These are phyloP conservation scores for Leccinellum albellum DNA, from an alignment of 768 basidiomycete genomes.

Conservation along the genomic window DNA sequence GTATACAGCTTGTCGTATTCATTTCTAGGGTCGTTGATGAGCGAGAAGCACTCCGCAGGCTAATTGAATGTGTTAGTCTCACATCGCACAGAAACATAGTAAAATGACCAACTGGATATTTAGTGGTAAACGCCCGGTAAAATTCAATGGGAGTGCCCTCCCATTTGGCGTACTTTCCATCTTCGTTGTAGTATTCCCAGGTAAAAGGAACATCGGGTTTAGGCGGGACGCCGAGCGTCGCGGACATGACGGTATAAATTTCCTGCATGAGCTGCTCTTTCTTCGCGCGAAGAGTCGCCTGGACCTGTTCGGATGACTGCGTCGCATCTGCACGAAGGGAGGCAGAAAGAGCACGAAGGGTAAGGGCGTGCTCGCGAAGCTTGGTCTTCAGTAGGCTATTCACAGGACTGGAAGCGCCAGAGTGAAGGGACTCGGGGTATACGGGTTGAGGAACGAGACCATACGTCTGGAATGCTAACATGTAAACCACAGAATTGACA, in stretches of 20 bases:
- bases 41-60: conserved; percentile 79
- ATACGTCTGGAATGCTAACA: conserved; percentile 48
- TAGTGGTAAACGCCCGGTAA: conserved; percentile 60
- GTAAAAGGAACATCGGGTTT: conserved; percentile 64
- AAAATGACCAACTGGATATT: conserved; percentile 45
- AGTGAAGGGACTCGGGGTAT: conserved; percentile 84
- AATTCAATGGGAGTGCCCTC: conserved; percentile 80
- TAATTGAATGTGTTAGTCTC: conserved; percentile 22
- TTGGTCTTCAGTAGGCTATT: conserved; percentile 83
- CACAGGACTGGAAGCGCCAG: conserved; percentile 66
- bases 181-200: conserved; percentile 87
- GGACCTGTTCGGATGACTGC: conserved; percentile 44
- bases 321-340: conserved; percentile 46
- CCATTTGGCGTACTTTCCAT: conserved; percentile 72
- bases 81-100: background rate
- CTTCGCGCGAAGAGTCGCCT: conserved; percentile 63
- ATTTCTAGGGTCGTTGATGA: conserved; percentile 95
- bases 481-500: conserved; percentile 28
- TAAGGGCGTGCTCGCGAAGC: conserved; percentile 85
- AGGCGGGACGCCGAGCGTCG: conserved; percentile 85
- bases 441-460: conserved; percentile 82
- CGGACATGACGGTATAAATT: conserved; percentile 78
- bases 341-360: conserved; percentile 62
- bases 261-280: conserved; percentile 86
- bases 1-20: conserved; percentile 79